Evolutionary conservation across 805 yeast genomes (phyloP).

Genomic region (Kluyveromyces lactis): DNA sequence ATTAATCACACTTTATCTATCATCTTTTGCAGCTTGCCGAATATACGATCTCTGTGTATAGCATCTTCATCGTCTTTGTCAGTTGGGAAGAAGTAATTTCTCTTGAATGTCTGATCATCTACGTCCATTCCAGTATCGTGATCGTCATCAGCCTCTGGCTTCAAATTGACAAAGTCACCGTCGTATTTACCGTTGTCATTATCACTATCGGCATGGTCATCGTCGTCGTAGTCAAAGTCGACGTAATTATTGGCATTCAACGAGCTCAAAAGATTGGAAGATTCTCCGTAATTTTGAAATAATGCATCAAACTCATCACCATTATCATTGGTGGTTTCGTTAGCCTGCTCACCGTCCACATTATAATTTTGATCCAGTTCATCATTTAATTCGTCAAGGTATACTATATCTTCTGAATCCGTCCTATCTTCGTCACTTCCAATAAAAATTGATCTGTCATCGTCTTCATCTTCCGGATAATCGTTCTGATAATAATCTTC

Average conservation of each 20-base stretch:
- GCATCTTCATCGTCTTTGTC: constrained; percentile 58
- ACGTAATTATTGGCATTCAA: constrained; percentile 23
- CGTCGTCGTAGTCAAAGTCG: constrained; percentile 22
- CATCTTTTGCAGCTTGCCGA: constrained; percentile 49
- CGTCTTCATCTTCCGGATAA: constrained; percentile 91
- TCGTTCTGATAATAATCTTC: constrained; percentile 90
- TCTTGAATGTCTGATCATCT: constrained; percentile 20
- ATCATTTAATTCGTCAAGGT: neutral
- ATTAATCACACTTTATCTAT: constrained; percentile 28
- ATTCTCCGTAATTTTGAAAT: constrained; percentile 17
- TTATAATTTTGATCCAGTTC: constrained; percentile 9
- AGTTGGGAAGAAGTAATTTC: constrained; percentile 48
- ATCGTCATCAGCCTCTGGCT: constrained; percentile 3
- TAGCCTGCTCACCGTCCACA: neutral
- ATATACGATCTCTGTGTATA: constrained; percentile 53
- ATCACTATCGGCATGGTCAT: constrained; percentile 6
- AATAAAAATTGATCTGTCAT: constrained; percentile 34
- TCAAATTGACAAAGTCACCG: no score
- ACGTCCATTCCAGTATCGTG: constrained; percentile 51
- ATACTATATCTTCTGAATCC: constrained; percentile 29
- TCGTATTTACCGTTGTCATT: neutral
- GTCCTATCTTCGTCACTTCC: constrained; percentile 32
- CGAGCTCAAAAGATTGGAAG: constrained; percentile 18
- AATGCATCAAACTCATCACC: constrained; percentile 9
- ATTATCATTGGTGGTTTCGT: constrained; percentile 2